Conservation (phyloP, 2,329 filamentous ascomycete genomes). For the Stachybotrys chlorohalonatus region DNA sequence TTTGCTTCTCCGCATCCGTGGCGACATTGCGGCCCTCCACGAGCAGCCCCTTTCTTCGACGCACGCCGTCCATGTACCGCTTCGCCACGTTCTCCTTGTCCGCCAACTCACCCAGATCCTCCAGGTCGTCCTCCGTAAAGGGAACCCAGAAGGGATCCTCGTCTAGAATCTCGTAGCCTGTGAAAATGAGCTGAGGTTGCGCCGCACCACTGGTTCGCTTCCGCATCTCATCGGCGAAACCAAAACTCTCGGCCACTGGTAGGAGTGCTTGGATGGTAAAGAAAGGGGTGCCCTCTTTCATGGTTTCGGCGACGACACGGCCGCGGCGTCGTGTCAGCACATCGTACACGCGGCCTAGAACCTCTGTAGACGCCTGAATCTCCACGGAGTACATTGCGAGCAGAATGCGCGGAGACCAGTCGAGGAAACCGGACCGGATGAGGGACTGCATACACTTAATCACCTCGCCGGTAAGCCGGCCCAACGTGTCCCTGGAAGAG, state of each 20-base stretch:
- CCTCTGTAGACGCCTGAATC: constrained; percentile 93
- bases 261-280: constrained; percentile 86
- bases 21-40: constrained; percentile 70
- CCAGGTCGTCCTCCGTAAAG: constrained; percentile 89
- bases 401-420: constrained; percentile 93
- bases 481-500: constrained; percentile 56
- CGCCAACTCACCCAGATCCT: constrained; percentile 88
- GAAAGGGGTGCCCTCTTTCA: constrained; percentile 93
- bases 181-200: constrained; percentile 86
- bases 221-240: constrained; percentile 92
- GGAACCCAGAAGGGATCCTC: constrained; percentile 98
- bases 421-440: constrained; percentile 80
- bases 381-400: constrained; percentile 98
- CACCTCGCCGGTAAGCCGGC: constrained; percentile 82
- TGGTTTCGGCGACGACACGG: constrained; percentile 77
- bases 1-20: constrained; percentile 87
- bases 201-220: constrained; percentile 88
- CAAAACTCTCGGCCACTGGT: constrained; percentile 90
- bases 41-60: constrained; percentile 78
- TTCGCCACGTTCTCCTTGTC: constrained; percentile 95
- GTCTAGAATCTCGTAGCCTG: constrained; percentile 85
- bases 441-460: constrained; percentile 81
- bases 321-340: constrained; percentile 94
- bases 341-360: constrained; percentile 89
- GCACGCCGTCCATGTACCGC: constrained; percentile 86